phyloP scores from a whole-genome alignment of 2,329 filamentous ascomycete species.

The Sporothrix dimorphospora region DNA sequence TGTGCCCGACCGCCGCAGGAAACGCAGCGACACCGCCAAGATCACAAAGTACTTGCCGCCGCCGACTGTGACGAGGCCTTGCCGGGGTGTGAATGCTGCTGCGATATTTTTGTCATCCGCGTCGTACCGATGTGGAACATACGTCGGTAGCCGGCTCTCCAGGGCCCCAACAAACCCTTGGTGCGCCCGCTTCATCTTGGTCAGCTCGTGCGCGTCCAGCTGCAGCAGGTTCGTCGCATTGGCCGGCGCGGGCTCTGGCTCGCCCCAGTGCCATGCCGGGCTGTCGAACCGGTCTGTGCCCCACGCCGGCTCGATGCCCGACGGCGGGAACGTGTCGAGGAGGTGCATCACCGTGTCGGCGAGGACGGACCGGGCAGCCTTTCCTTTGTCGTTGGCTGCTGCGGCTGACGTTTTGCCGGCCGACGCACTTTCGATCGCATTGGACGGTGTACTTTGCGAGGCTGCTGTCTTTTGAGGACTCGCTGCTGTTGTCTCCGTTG shows the following conservation, averaged over 20 bases:
- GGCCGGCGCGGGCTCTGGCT: constrained; percentile 1
- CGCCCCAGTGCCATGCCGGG: constrained; percentile 26
- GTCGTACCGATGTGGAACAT: not conserved
- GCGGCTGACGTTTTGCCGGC: not conserved
- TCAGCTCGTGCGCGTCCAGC: constrained; percentile 16
- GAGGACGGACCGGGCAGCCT: not conserved
- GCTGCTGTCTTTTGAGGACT: too few species aligned
- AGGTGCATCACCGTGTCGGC: constrained; percentile 26
- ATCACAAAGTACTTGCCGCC: constrained; percentile 54
- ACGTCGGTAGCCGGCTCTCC: constrained; percentile 19
- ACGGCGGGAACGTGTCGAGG: constrained; percentile 18
- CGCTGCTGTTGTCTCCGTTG: too few species aligned
- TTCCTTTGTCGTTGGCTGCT: not conserved
- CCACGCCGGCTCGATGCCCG: constrained; percentile 16
- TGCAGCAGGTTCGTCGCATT: constrained; percentile 22
- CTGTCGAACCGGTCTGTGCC: constrained; percentile 22
- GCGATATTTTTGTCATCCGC: not conserved
- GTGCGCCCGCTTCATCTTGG: constrained; percentile 28
- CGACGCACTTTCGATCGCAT: not conserved
- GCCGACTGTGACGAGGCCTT: constrained; percentile 56
- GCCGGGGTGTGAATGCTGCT: constrained; percentile 35
- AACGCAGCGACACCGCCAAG: constrained; percentile 53
- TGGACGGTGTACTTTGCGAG: not conserved
- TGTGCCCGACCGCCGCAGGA: constrained; percentile 55
- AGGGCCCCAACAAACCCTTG: constrained; percentile 16